These are phyloP conservation scores for Pseudonitzschia pungens DNA, from an alignment of 108 stramenopile genomes.

Conservation along the genomic window DNA sequence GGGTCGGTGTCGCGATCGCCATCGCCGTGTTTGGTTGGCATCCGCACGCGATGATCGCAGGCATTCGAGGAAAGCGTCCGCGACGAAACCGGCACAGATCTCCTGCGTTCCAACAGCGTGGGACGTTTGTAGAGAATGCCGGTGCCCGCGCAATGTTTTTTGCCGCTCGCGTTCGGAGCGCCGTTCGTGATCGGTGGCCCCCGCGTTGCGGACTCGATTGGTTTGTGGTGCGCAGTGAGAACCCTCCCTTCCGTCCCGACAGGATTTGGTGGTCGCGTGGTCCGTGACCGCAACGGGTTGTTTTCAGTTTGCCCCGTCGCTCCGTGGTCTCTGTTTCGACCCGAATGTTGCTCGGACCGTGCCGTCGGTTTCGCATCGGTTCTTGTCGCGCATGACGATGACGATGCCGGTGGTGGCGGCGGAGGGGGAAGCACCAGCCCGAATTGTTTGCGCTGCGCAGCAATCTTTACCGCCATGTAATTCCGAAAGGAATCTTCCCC, in stretches of 20 bases:
- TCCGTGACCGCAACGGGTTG: neutral
- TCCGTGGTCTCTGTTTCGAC: neutral
- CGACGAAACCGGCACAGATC: too few relatives aligned
- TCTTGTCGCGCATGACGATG: conserved; percentile 25
- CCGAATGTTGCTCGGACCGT: neutral
- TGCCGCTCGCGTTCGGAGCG: too few relatives aligned
- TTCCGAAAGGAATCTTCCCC: conserved; percentile 74
- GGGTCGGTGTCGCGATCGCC: neutral
- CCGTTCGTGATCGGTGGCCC: too few relatives aligned
- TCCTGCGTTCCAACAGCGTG: neutral
- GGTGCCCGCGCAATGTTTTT: too few relatives aligned
- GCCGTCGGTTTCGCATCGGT: neutral
- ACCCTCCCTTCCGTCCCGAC: too few relatives aligned
- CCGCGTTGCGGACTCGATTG: too few relatives aligned
- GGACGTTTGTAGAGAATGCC: neutral
- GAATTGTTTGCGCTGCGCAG: conserved; percentile 72
- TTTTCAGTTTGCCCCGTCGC: neutral
- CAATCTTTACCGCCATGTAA: conserved; percentile 85
- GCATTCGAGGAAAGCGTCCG: neutral
- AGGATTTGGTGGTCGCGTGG: too few relatives aligned
- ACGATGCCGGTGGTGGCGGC: conserved; percentile 42
- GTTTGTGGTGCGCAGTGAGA: too few relatives aligned
- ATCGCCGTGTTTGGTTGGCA: neutral
- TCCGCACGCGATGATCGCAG: too few relatives aligned
- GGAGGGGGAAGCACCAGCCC: conserved; percentile 72